These are phyloP conservation scores for Pyrus hybrid DNA, from an alignment of 331 rosid species.

Conservation along the genomic window DNA sequence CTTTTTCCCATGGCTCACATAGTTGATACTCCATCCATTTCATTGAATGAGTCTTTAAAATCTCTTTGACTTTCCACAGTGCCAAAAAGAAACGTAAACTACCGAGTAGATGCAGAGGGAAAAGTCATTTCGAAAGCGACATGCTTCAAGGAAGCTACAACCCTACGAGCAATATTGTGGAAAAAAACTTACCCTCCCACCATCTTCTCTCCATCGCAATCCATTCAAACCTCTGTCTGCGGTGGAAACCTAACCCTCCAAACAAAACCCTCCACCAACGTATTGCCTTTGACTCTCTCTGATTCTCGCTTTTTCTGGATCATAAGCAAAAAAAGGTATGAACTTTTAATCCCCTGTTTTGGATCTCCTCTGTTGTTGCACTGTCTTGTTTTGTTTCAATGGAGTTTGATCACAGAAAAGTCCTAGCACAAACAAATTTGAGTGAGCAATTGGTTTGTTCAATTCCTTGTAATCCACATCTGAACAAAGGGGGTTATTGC, in stretches of 20 bases:
- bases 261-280: background rate
- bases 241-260: background rate
- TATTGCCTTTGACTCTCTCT: background rate
- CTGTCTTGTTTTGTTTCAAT: background rate
- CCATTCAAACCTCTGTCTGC: background rate
- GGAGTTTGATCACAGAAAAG: slow-evolving; percentile 8
- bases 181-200: background rate
- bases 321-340: background rate
- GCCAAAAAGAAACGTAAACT: background rate
- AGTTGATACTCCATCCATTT: no score
- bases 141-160: background rate
- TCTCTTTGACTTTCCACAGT: background rate
- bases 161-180: background rate
- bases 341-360: background rate
- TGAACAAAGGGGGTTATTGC: background rate
- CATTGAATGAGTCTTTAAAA: background rate
- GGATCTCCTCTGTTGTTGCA: background rate
- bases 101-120: background rate
- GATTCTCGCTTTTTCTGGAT: background rate
- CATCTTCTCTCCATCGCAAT: background rate
- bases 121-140: slow-evolving; percentile 5
- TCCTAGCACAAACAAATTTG: no score
- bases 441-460: background rate
- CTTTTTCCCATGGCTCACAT: no score
- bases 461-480: background rate